Evolutionary conservation across 495 filamentous ascomycete species (phyloP), one percentile per base, ranked within the genome.

Genomic region (Penicillium cinerascens): DNA sequence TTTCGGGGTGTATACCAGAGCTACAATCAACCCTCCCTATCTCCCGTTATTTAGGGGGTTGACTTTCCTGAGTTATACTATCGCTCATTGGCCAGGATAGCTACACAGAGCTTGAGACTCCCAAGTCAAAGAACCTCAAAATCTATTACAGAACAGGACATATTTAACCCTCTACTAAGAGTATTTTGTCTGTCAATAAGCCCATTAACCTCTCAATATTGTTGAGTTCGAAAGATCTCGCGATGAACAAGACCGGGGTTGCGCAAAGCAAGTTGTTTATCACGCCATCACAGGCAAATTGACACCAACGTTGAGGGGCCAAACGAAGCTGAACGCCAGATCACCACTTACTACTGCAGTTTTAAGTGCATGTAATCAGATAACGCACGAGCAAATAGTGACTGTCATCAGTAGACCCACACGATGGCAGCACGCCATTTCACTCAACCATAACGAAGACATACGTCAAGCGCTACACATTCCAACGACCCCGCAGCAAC

Each of bases 271-370:
- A 42, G 40, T 42, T 37, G 49, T 20, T 4, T 43, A 58, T 55
- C 58, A 64, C 61, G 61, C 51, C 55, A 65, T 62, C n/a, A 33
- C 29, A 33, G 11, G 9, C 29, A 33, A 10, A 13, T 13, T 33
- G 29, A 33, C 29, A 33, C 29, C 29, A 33, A 10, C 29, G 8
- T 11, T 33, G 29, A 33, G 29, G 29, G 29, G 8, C 11, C 1
- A 11, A 33, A 33, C 29, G 8, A 3, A 27, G 16, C n/a, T n/a
- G 2, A 20, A 23, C 13, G 2, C 25, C 9, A 17, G 21, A n/a
- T 11, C n/a, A 17, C 6, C 17, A 16, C 7, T 7, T 13, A 2
- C 29, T n/a, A 22, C 9, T 37, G 3, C 29, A 23, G n/a, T 35
- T 21, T 20, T 13, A 18, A 18, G 21, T 8, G 18, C 29, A 37